A percentile compares a stretch with the other conserved stretches of the same genome.
Evolutionary conservation across 1,139 yeast genomes (phyloP).

Genomic region (Entelexis sorbosivorans): DNA sequence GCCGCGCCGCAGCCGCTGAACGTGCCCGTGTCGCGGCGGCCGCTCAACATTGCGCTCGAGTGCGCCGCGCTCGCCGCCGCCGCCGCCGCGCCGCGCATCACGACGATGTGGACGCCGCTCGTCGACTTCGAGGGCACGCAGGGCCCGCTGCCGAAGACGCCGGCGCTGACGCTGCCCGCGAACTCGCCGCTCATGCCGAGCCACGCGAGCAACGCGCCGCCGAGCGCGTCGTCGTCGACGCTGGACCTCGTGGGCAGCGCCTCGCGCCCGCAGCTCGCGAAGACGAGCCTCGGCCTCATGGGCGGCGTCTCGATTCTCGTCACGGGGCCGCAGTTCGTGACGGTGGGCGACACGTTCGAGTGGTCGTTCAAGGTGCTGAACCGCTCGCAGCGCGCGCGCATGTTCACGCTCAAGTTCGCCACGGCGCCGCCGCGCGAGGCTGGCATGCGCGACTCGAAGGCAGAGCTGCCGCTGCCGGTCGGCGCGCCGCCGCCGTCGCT

Average conservation of each 20-base stretch:
- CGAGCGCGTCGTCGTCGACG: conserved; percentile 9
- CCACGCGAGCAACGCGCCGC: background rate
- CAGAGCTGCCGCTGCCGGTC: background rate
- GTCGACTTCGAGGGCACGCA: conserved; percentile 23
- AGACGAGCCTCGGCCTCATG: conserved; percentile 16
- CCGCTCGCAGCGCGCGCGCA: conserved; percentile 34
- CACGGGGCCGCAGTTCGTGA: conserved; percentile 50
- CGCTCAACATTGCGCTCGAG: conserved; percentile 14
- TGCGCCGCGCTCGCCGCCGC: conserved; percentile 15
- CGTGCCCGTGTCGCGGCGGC: conserved; percentile 11
- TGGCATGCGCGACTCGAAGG: background rate
- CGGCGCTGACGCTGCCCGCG: conserved; percentile 18
- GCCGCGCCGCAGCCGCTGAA: conserved; percentile 10
- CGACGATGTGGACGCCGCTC: conserved; percentile 22
- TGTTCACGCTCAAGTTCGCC: conserved; percentile 36
- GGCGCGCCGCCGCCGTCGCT: conserved; percentile 5
- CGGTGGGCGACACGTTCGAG: conserved; percentile 48
- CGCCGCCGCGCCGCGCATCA: conserved; percentile 8
- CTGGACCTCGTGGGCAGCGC: conserved; percentile 10
- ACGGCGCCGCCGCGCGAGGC: conserved; percentile 1
- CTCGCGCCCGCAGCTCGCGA: background rate
- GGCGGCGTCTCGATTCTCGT: conserved; percentile 50
- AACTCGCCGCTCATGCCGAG: conserved; percentile 14
- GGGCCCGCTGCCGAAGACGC: conserved; percentile 25
- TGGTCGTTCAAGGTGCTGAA: conserved; percentile 65